Base-by-base conservation (phyloP, 1,284 basidiomycete species). In the Earliella scabrosa region DNA sequence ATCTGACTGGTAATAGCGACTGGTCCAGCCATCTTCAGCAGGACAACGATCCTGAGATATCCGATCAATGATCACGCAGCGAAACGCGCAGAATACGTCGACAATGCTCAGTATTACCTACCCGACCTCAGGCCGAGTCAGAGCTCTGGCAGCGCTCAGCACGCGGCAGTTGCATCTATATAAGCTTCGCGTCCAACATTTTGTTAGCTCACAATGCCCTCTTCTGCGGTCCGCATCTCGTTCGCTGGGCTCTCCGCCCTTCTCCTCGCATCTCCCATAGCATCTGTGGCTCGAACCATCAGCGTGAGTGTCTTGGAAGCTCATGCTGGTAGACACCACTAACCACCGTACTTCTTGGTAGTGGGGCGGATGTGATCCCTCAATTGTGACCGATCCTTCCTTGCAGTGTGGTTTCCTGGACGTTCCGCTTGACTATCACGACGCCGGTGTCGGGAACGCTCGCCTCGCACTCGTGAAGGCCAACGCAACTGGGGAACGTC, bases 401-500 rank as follows among this genome's bases (percentile, higher is more conserved):
- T 36, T 58, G 16, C 32, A 41, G 3, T 58, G 56, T 41, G 52
- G 32, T 3, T 50, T 24, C 38, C 44, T 54, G 20, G 47, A 50
- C 3, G 34, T 58, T 16, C 56, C 56, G n/a, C 27, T 58, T n/a
- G 56, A 58, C 47, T 58, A 58, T 31, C 51, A 54, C 24, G 44
- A 58, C 36, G 26, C 43, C 10, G 34, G 46, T 8, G 45, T 34
- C 9, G 56, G 56, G 21, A 54, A 29, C 1, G 56, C 43, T 6
- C 40, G 51, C 6, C 41, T 58, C 11, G 46, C 48, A 4, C 18
- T 58, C 24, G 38, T 54, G 27, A 58, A 58, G 34, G 48, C 48
- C 10, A 50, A 50, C 32, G 56, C 56, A 6, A 54, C 56, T 6
- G 43, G 29, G 7, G 44, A 50, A 7, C 45, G 52, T 4, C 39